These are phyloP conservation scores for Candida chilensis DNA, from an alignment of 805 yeast species.

Conservation along the genomic window DNA sequence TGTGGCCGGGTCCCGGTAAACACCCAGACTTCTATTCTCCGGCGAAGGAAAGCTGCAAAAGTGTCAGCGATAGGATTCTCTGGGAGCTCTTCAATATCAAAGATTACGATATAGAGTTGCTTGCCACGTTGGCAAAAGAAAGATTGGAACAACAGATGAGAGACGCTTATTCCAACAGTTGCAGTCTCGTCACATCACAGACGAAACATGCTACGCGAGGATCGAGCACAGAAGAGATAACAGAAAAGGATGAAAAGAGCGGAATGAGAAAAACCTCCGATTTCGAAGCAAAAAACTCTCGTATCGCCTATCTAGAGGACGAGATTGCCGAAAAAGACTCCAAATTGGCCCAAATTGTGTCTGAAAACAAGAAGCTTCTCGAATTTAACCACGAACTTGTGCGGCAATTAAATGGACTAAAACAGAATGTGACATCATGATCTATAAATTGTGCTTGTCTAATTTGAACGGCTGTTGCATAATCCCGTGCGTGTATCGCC, in stretches of 20 bases:
- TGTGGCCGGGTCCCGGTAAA: no score
- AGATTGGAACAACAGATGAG: background rate
- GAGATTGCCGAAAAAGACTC: background rate
- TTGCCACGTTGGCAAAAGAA: background rate
- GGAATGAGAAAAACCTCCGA: no score
- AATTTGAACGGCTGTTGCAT: no score
- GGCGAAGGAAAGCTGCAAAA: background rate
- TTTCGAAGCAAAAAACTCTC: background rate
- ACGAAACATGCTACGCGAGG: no score
- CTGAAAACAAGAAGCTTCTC: background rate
- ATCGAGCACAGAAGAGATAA: no score
- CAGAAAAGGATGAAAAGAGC: no score
- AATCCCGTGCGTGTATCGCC: no score
- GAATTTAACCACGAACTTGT: background rate
- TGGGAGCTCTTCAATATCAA: background rate
- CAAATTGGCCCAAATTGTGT: background rate
- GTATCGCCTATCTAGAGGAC: background rate
- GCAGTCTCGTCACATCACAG: no score
- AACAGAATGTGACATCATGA: no score
- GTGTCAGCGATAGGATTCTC: background rate
- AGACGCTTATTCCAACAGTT: no score
- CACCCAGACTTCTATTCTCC: no score
- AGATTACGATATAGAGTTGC: background rate
- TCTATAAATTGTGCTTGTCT: no score
- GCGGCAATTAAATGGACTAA: background rate